Evolutionary conservation across 1,284 basidiomycete genomes (phyloP), one percentile per base, ranked within the genome.

Genomic region (Apiotrichum akiyoshidainum): DNA sequence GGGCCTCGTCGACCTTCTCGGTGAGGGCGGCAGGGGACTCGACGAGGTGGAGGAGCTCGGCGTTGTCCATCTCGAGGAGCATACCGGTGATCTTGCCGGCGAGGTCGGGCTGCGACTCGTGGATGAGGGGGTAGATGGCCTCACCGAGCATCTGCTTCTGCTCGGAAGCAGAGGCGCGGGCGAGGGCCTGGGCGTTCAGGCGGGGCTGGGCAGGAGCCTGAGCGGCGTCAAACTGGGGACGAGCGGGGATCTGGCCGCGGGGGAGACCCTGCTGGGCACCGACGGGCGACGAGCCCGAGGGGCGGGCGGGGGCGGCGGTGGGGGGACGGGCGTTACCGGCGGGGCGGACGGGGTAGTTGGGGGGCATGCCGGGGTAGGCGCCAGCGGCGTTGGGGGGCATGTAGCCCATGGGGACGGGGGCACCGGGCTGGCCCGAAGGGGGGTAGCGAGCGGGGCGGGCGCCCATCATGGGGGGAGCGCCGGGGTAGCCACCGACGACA

Each of bases 101-200:
- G 71, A 95, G 83, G 44, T 94, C 92, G 58, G 92, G 90, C 69
- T 82, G 79, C 49, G 76, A 90, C 87, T 81, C 73, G 60, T 83
- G 85, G 67, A 95, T 93, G 75, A 86, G 87, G 83, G 94, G 87
- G 81, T 94, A 95, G 68, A 95, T 86, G 55, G 89, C 85, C 80
- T 96, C 92, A 70, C 92, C 92, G 57, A 96, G 83, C 87, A 93
- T 90, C 80, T 96, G 93, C 84, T 96, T 97, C 84, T 95, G 92
- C 79, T 95, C 92, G 81, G 87, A 85, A 50, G 90, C 87, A 50
- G 85, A 82, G 21, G 87, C 87, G 69, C 80, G 85, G 56, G 87
- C 87, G 60, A 97, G 84, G 33, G 86, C 69, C 57, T 80, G 79
- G 35, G 81, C 77, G 63, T 76, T 81, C 56, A 82, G 71, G 60